These are phyloP conservation scores for Nitzschia palea DNA, from an alignment of 108 stramenopile genomes.

Conservation along the genomic window DNA sequence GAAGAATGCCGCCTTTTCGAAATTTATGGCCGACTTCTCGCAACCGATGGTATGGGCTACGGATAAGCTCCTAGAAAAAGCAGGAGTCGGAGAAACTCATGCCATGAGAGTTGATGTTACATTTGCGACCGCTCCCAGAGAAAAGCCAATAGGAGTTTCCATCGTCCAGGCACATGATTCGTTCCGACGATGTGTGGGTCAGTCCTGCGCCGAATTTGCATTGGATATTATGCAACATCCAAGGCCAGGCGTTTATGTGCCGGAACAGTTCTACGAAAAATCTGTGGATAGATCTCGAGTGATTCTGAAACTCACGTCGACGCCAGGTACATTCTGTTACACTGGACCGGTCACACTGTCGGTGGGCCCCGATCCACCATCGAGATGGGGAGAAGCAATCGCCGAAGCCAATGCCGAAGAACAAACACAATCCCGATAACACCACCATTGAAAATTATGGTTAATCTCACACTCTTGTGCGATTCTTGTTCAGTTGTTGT, in stretches of 20 bases:
- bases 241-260: conserved; percentile 42
- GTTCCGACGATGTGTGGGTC: conserved; percentile 62
- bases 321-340: conserved; percentile 61
- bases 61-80: conserved; percentile 31
- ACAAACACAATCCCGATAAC: neutral
- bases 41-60: conserved; percentile 51
- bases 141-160: conserved; percentile 16
- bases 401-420: conserved; percentile 1
- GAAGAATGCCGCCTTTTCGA: conserved; percentile 43
- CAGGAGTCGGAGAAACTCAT: conserved; percentile 53
- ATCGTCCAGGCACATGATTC: conserved; percentile 61
- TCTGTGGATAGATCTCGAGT: conserved; percentile 36
- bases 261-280: conserved; percentile 49
- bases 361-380: neutral
- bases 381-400: conserved; percentile 3
- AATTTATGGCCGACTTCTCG: conserved; percentile 63
- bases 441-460: neutral
- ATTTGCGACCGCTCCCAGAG: neutral
- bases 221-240: conserved; percentile 45
- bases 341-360: conserved; percentile 33
- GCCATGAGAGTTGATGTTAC: conserved; percentile 71
- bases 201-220: conserved; percentile 64
- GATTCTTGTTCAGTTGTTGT: too few species aligned
- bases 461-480: too few species aligned
- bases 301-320: conserved; percentile 38